Base-by-base conservation (phyloP, 1,139 yeast species). In the Yamadazyma sp. region DNA sequence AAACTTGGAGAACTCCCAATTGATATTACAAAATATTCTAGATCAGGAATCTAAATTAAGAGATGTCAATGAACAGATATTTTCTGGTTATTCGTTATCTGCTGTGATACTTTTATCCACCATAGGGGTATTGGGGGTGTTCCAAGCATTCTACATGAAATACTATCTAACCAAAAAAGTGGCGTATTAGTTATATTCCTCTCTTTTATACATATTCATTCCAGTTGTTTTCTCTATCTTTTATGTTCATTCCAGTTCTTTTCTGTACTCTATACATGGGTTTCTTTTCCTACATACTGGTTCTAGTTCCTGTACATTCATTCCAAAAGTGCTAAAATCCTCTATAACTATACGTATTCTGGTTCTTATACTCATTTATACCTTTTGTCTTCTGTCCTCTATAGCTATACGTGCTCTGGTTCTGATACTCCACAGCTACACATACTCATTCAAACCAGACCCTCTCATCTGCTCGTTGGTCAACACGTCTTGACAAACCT, bases 381-480 rank as follows among this genome's bases (percentile, higher is more conserved):
- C n/a, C n/a, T n/a, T n/a, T n/a, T n/a, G n/a, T n/a, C n/a, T n/a
- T n/a, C n/a, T n/a, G n/a, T n/a, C n/a, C n/a, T n/a, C n/a, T n/a
- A n/a, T n/a, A n/a, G n/a, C n/a, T n/a, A n/a, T n/a, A n/a, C n/a
- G n/a, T n/a, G n/a, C n/a, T n/a, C n/a, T n/a, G n/a, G n/a, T 12
- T 20, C 22, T 6, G 22, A 20, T 20, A 6, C 22, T 20, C 22
- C 9, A 20, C 9, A 20, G 22, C 22, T 26, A 26, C 13, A 13
- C 17, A 26, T 12, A 26, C 3, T 28, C 23, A 30, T 17, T 14
- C 20, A 16, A 26, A 16, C 29, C 30, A 24, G 38, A 30, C n/a
- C 88, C 89, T 59, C 92, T 76, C 84, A 84, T 81, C 57, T 79
- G 82, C 52, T 85, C 92, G 38, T 70, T 74, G 38, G 77, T 80